These are phyloP conservation scores for Gentiana dahurica DNA, from an alignment of 257 asterid genomes.

Conservation along the genomic window DNA sequence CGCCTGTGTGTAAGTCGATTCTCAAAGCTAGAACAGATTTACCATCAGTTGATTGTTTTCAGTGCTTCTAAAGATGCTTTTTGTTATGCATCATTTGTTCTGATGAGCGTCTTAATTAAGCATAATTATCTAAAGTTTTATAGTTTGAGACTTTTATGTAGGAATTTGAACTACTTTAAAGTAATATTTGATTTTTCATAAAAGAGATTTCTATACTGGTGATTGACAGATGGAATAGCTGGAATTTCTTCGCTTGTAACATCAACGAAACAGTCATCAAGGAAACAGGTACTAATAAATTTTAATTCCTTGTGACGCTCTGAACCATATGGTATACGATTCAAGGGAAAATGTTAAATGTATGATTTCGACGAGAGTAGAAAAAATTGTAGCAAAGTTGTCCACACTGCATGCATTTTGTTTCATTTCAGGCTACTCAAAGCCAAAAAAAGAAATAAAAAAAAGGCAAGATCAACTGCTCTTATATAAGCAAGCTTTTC, in stretches of 20 bases:
- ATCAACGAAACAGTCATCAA: slow-evolving; percentile 73
- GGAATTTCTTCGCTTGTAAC: slow-evolving; percentile 90
- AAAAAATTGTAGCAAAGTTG: not conserved
- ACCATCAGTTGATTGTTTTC: too few species aligned
- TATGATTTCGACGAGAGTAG: not conserved
- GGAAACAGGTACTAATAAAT: slow-evolving; percentile 62
- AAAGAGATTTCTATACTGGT: not conserved
- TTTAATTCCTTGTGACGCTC: slow-evolving; percentile 5
- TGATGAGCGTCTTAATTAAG: too few species aligned
- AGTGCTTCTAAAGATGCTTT: too few species aligned
- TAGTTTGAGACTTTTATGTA: not conserved
- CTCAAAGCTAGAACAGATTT: too few species aligned
- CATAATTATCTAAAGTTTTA: too few species aligned
- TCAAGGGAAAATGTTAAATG: not conserved
- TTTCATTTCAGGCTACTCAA: not conserved
- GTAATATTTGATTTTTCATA: too few species aligned
- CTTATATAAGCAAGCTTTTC: too few species aligned
- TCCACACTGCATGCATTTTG: not conserved
- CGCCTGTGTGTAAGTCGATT: too few species aligned
- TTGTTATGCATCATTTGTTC: too few species aligned
- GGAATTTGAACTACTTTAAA: too few species aligned
- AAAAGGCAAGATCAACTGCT: too few species aligned
- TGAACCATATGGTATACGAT: slow-evolving; percentile 1
- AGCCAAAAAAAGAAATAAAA: not conserved
- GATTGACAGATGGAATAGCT: slow-evolving; percentile 74